phyloP scores from a whole-genome alignment of 2,329 filamentous ascomycete genomes.

The Paecilomyces sp. region DNA sequence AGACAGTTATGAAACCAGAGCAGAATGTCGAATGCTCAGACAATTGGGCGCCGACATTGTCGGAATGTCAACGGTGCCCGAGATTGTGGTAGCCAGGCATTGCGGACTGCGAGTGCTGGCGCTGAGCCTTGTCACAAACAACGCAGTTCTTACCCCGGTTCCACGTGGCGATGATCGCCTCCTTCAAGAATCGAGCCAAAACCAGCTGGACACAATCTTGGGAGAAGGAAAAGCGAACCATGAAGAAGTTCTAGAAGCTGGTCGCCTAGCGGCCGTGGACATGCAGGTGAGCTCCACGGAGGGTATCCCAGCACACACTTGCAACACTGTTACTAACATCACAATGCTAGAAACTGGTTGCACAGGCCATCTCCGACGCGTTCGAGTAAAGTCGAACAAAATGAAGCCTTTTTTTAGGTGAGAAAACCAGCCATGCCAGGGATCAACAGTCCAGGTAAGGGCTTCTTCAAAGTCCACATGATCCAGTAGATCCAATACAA shows the following conservation, averaged over 20 bases:
- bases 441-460: neutral
- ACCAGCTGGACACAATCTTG: constrained; percentile 49
- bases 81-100: constrained; percentile 60
- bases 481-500: neutral
- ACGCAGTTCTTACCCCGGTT: constrained; percentile 52
- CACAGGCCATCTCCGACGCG: constrained; percentile 22
- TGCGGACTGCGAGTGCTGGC: constrained; percentile 56
- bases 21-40: constrained; percentile 57
- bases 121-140: constrained; percentile 61
- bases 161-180: constrained; percentile 51
- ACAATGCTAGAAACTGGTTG: constrained; percentile 26
- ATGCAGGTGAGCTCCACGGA: constrained; percentile 47
- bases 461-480: neutral
- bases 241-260: constrained; percentile 58
- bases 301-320: constrained; percentile 2
- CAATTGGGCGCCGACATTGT: constrained; percentile 60
- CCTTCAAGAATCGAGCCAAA: constrained; percentile 43
- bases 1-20: constrained; percentile 55
- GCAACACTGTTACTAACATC: constrained; percentile 11
- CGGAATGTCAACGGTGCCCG: constrained; percentile 63
- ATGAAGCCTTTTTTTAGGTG: neutral
- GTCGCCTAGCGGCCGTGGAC: constrained; percentile 52
- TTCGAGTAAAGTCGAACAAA: constrained; percentile 11
- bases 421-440: neutral
- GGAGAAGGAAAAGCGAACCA: constrained; percentile 57